These are phyloP conservation scores for Paramecium caudatum DNA, from an alignment of 73 alveolate genomes.

Conservation along the genomic window DNA sequence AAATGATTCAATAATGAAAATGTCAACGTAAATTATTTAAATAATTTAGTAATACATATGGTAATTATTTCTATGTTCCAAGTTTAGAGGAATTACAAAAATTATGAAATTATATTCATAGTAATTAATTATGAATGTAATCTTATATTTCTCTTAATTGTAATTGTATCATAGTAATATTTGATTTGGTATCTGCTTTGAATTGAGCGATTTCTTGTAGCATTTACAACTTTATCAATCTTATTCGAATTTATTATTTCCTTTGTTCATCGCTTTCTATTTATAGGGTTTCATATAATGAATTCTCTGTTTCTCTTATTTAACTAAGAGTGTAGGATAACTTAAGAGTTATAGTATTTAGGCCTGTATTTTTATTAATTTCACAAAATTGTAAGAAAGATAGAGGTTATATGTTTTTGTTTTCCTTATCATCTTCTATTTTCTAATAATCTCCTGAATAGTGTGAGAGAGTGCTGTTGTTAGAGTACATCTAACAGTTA, in stretches of 20 bases:
- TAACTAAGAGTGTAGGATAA: not conserved
- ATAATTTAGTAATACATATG: not conserved
- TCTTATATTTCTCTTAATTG: slow-evolving; percentile 14
- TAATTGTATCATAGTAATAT: not conserved
- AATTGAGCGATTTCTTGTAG: not conserved
- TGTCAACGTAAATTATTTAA: not conserved
- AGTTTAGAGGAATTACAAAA: not conserved
- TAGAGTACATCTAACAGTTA: slow-evolving; percentile 46
- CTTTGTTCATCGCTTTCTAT: not conserved
- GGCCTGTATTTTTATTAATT: not conserved
- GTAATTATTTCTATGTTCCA: slow-evolving; percentile 23
- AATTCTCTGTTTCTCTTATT: not conserved
- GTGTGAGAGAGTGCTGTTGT: slow-evolving; percentile 28
- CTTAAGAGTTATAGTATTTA: not conserved
- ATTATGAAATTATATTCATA: not conserved
- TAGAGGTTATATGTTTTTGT: not conserved
- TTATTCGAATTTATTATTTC: not conserved
- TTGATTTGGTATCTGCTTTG: not conserved
- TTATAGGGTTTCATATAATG: slow-evolving; percentile 34
- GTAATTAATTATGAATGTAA: not conserved
- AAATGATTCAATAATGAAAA: slow-evolving; percentile 16
- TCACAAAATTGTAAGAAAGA: not conserved
- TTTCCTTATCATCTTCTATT: not conserved
- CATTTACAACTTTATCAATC: slow-evolving; percentile 10
- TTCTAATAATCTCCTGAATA: not conserved